Evolutionary conservation across 2,329 filamentous ascomycete genomes (phyloP), one percentile per base, ranked within the genome.

Genomic region (Sclerotinia sclerotiorum): DNA sequence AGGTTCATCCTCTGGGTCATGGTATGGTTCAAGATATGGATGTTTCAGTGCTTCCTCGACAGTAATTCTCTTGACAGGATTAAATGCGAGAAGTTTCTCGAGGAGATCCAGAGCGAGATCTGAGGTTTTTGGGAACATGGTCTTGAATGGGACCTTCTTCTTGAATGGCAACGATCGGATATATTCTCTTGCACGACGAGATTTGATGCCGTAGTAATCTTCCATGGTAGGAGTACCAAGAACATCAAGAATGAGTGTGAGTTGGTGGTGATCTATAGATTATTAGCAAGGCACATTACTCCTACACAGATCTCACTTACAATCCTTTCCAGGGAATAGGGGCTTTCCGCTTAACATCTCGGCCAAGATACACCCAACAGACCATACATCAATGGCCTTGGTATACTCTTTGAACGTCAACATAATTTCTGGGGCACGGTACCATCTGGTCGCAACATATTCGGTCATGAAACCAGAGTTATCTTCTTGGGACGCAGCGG

Each of bases 391-490:
- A 78, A 99, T 99, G 55, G 95, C 95, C 82, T 98, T 99, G 76
- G 95, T 99, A 83, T 99, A 99, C 82, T 99, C 95, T 84, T 99
- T 98, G 85, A 98, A 99, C 17, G 95, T 99, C 83, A 99, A 90
- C 95, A 99, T 99, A 80, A 99, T 99, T 80, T 99, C 95, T 4
- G 95, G 95, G 7, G 95, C 95, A 81, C 95, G 93, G 82, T 99
- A 99, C 95, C 95, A 99, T 77, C 95, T 90, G 58, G 95, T 99
- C 64, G 95, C 95, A 68, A 99, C 95, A 79, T 99, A 99, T 96
- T 99, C 95, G 21, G 95, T 99, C 95, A 99, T 99, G 87, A 99
- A 99, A 29, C 95, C 95, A n/a, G 94, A 97, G 82, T 99, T 99
- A 81, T 99, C 95, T 78, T 99, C 95, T 74, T 96, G 96, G 13